Base-by-base conservation (phyloP, 352 stramenopile species). In the Thraustochytrium striatum region DNA sequence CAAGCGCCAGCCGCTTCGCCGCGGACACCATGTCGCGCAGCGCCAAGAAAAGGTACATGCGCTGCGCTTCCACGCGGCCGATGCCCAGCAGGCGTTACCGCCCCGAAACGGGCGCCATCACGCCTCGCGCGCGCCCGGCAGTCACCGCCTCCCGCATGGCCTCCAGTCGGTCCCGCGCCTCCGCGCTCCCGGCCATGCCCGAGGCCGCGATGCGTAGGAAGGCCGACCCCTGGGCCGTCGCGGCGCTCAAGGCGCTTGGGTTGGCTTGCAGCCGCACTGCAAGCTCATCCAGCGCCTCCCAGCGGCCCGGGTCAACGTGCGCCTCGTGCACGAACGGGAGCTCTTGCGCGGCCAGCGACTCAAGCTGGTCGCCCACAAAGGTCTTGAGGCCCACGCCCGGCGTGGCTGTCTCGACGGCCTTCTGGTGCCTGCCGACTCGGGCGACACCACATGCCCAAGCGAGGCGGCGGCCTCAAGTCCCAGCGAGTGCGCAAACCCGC, bases 401-500 rank as follows among this genome's bases (percentile, higher is more conserved):
- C 30, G 59, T 52, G 0, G 59, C 59, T 7, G 59, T 38, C 30
- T 70, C 59, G 41, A 70, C 19, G 50, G 59, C 2, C 59, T 38
- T n/a, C 59, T 30, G 7, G 65, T 38, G 35, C 65, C 65, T 47
- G 35, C 59, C 8, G 59, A 38, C 21, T 33, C 59, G 13, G 59
- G 35, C 5, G 35, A 38, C 25, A 16, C 61, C 35, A 90, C 83
- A 35, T 88, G 68, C 65, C 83, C 82, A 50, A 89, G 83, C 78
- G 89, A 85, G 33, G 81, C 70, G 8, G 87, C 87, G 21, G 84
- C 82, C 85, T 91, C 87, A 19, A 90, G 69, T 36, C 86, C 86
- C 16, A 85, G 69, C 32, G 87, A 91, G 83, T 91, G 87, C 8
- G 87, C 87, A 84, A 91, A 91, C 43, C 82, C 85, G 38, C 87